Conservation (phyloP, 176 grass and related monocot species). For the Avena eriantha region DNA sequence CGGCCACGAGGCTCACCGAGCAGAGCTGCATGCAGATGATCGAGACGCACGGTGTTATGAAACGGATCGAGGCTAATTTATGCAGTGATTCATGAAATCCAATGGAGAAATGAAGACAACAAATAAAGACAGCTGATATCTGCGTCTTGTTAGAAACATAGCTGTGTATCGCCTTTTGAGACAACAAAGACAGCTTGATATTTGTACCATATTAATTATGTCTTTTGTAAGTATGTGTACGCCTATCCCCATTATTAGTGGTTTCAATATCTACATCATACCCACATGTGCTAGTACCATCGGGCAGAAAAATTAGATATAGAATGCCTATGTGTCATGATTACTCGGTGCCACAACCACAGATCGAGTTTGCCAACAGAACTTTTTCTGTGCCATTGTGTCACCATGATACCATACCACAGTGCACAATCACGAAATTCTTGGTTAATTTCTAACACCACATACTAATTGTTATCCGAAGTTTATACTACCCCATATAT, state of each 20-base stretch:
- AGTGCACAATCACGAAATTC: neutral
- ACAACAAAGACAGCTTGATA: neutral
- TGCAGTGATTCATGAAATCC: neutral
- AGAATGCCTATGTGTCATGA: neutral
- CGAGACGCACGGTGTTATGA: neutral
- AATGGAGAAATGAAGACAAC: neutral
- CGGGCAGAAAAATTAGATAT: too few species aligned
- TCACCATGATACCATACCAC: neutral
- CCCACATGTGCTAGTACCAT: neutral
- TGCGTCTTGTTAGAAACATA: neutral
- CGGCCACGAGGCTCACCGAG: conserved; percentile 65
- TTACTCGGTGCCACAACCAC: neutral
- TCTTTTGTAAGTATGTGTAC: neutral
- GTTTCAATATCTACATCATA: neutral
- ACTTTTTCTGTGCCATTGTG: too few species aligned
- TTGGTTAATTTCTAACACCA: neutral
- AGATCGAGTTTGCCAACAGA: too few species aligned
- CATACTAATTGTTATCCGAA: neutral
- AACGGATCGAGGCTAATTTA: neutral
- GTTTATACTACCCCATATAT: too few species aligned
- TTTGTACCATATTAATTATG: neutral
- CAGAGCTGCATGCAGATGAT: conserved; percentile 54
- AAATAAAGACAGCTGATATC: too few species aligned
- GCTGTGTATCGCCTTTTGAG: neutral
- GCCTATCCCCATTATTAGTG: neutral